Conservation (phyloP, 164 flowering plant genomes). For the Macadamia tetraphylla region DNA sequence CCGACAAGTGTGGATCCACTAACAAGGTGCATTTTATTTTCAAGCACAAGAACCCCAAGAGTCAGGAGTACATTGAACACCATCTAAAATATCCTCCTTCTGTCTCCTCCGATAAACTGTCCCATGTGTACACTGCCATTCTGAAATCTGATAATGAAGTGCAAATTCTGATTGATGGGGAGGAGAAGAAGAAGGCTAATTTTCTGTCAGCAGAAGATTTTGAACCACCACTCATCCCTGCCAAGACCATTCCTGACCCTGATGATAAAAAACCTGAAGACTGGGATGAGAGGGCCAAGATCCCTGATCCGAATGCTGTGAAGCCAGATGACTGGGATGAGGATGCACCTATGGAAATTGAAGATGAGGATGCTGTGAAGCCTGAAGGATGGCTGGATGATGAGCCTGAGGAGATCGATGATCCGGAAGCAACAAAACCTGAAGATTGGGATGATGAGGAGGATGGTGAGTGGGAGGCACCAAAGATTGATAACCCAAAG, state of each 20-base stretch:
- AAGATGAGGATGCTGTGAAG: conserved; percentile 65
- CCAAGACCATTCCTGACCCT: conserved; percentile 88
- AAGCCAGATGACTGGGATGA: conserved; percentile 85
- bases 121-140: conserved; percentile 88
- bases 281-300: conserved; percentile 73
- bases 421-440: conserved; percentile 72
- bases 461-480: conserved; percentile 88
- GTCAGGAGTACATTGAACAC: conserved; percentile 80
- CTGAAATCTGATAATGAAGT: conserved; percentile 74
- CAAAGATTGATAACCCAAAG: conserved; percentile 67
- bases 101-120: conserved; percentile 85
- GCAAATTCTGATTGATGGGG: conserved; percentile 74
- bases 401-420: conserved; percentile 79
- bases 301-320: conserved; percentile 58
- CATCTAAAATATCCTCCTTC: conserved; percentile 87
- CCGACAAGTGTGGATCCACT: conserved; percentile 92
- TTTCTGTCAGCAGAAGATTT: conserved; percentile 77
- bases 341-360: conserved; percentile 86
- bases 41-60: conserved; percentile 94
- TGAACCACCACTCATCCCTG: conserved; percentile 82
- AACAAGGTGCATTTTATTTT: conserved; percentile 94
- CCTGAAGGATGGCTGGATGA: conserved; percentile 84
- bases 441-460: conserved; percentile 91
- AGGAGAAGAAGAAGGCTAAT: conserved; percentile 81
- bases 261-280: conserved; percentile 97